Percentiles rank a stretch among this genome's conserved stretches.
These are phyloP conservation scores for Boletus subparvulus DNA, from an alignment of 768 basidiomycete genomes.

Conservation along the genomic window DNA sequence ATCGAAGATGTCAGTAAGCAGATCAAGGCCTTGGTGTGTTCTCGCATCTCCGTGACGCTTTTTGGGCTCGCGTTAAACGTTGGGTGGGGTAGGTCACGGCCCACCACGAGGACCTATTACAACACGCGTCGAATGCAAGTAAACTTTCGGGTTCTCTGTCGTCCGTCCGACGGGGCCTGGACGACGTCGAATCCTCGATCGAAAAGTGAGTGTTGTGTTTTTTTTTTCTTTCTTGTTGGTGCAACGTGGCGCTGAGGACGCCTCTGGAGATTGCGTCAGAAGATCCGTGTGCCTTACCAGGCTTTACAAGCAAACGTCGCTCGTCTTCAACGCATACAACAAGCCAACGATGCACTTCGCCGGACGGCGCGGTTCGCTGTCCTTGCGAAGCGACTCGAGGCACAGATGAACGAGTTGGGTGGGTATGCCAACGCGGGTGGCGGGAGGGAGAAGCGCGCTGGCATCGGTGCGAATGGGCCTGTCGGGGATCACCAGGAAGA, in stretches of 20 bases:
- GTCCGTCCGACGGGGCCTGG: slow-evolving; percentile 65
- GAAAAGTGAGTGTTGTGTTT: slow-evolving; percentile 56
- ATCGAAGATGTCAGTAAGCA: slow-evolving; percentile 93
- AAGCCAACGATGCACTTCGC: slow-evolving; percentile 81
- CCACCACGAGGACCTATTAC: slow-evolving; percentile 80
- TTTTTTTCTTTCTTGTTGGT: neutral
- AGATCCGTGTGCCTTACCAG: slow-evolving; percentile 83
- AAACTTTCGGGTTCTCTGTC: slow-evolving; percentile 69
- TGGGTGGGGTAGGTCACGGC: slow-evolving; percentile 59
- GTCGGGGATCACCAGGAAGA: slow-evolving; percentile 60
- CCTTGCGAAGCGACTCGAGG: slow-evolving; percentile 77
- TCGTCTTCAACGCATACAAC: slow-evolving; percentile 75
- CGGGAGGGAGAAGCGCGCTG: neutral
- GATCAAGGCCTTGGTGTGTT: slow-evolving; percentile 74
- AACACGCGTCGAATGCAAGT: slow-evolving; percentile 74
- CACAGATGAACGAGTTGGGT: slow-evolving; percentile 75
- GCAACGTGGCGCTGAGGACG: neutral
- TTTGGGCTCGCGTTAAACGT: neutral
- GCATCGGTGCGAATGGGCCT: neutral
- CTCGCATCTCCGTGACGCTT: too few relatives aligned
- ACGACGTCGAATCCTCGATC: slow-evolving; percentile 71
- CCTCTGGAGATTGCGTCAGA: slow-evolving; percentile 67
- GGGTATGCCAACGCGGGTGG: neutral
- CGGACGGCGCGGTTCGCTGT: slow-evolving; percentile 83
- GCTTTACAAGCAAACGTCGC: slow-evolving; percentile 68